Conservation (phyloP, 371 early-diverging fungal genomes). For the Mucor piriformis region DNA sequence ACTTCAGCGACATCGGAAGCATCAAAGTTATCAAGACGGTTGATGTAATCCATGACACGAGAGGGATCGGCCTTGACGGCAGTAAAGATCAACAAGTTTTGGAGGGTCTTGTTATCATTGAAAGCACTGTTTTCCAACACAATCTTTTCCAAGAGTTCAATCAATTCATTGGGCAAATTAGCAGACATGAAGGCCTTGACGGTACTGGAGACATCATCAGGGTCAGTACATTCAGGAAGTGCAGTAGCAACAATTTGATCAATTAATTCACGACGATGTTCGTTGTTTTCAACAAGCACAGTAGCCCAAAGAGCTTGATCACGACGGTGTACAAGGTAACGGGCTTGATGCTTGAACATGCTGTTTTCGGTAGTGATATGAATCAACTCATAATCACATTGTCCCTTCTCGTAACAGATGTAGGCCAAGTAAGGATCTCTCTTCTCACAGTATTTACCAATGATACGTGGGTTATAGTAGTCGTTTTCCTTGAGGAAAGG, state of each 20-base stretch:
- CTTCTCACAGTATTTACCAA: slow-evolving; percentile 98
- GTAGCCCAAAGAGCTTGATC: slow-evolving; percentile 85
- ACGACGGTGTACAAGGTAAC: slow-evolving; percentile 91
- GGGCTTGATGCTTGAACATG: slow-evolving; percentile 99
- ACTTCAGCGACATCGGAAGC: slow-evolving; percentile 95
- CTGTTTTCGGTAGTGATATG: slow-evolving; percentile 94
- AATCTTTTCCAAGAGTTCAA: slow-evolving; percentile 95
- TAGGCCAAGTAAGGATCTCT: slow-evolving; percentile 96
- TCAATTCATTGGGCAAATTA: slow-evolving; percentile 91
- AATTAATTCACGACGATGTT: slow-evolving; percentile 84
- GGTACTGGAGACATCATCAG: slow-evolving; percentile 95
- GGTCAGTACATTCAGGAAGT: slow-evolving; percentile 93
- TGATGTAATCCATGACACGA: slow-evolving; percentile 93
- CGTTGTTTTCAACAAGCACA: slow-evolving; percentile 80
- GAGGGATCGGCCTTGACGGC: slow-evolving; percentile 93
- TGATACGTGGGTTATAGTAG: slow-evolving; percentile 85
- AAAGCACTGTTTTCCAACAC: slow-evolving; percentile 90
- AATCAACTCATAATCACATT: slow-evolving; percentile 92
- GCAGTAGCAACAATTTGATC: slow-evolving; percentile 92
- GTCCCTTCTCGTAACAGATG: slow-evolving; percentile 93
- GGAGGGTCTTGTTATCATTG: slow-evolving; percentile 93
- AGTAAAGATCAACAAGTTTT: slow-evolving; percentile 97
- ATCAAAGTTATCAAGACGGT: slow-evolving; percentile 92
- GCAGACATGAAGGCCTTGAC: slow-evolving; percentile 99
- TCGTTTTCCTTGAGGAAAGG: slow-evolving; percentile 92